These are phyloP conservation scores for Solanum bulbocastanum DNA, from an alignment of 257 asterid genomes.

Conservation along the genomic window DNA sequence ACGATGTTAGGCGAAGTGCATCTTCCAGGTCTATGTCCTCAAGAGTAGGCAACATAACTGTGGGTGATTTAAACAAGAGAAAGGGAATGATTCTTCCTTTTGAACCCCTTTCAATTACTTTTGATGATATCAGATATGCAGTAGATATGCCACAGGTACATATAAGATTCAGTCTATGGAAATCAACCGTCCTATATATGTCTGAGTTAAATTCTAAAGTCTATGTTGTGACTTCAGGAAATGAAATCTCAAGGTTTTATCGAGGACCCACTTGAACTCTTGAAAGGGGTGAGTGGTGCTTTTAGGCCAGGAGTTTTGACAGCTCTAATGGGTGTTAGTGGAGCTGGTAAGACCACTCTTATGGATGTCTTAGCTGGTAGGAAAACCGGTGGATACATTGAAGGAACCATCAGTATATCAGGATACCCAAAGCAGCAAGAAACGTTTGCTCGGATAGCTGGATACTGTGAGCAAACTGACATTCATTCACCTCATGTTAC, in stretches of 20 bases:
- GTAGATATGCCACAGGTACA: constrained; percentile 82
- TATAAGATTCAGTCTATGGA: not conserved
- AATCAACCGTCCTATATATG: not conserved
- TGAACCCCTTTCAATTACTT: constrained; percentile 62
- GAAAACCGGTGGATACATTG: constrained; percentile 67
- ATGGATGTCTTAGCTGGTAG: constrained; percentile 86
- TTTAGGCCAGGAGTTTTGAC: constrained; percentile 79
- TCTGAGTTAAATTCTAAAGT: not conserved
- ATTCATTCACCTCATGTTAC: constrained; percentile 81
- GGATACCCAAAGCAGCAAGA: constrained; percentile 68
- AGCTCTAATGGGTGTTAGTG: constrained; percentile 77
- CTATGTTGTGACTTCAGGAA: constrained; percentile 27
- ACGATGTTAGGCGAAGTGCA: constrained; percentile 17
- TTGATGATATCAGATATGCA: constrained; percentile 54
- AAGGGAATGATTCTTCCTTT: constrained; percentile 87
- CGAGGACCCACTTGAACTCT: constrained; percentile 47
- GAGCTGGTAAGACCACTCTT: constrained; percentile 76
- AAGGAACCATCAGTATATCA: constrained; percentile 56
- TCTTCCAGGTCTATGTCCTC: constrained; percentile 37
- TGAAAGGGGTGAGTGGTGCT: constrained; percentile 72
- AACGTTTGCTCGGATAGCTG: constrained; percentile 71
- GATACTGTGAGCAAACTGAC: constrained; percentile 83
- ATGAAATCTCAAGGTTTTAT: constrained; percentile 54
- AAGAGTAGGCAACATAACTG: constrained; percentile 30
- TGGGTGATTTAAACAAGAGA: constrained; percentile 28